Percentiles rank a stretch among this genome's conserved stretches.
These are phyloP conservation scores for Starmerella scarabaei DNA, from an alignment of 805 yeast genomes.

Conservation along the genomic window DNA sequence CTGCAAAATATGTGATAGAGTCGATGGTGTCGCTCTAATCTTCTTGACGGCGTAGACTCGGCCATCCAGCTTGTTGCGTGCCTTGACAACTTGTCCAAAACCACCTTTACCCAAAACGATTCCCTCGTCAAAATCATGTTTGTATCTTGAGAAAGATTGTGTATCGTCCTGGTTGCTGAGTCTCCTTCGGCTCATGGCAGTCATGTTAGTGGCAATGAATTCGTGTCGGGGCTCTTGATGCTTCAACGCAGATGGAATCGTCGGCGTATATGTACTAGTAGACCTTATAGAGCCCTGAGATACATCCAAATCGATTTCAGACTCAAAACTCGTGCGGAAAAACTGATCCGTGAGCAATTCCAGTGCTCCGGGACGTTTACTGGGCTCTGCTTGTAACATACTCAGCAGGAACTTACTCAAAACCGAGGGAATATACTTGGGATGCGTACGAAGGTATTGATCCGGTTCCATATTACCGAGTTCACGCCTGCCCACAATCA, in stretches of 20 bases:
- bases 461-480: conserved; percentile 41
- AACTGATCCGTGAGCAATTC: conserved; percentile 78
- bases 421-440: conserved; percentile 37
- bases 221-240: too few species aligned
- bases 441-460: conserved; percentile 40
- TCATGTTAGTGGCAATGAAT: neutral
- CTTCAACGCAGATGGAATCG: neutral
- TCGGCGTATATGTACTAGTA: neutral
- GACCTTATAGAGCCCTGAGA: neutral
- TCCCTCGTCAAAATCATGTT: conserved; percentile 88
- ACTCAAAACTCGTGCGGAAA: conserved; percentile 41
- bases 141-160: conserved; percentile 51
- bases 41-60: conserved; percentile 90
- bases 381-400: conserved; percentile 44
- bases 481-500: conserved; percentile 45
- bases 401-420: conserved; percentile 52
- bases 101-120: conserved; percentile 89
- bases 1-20: conserved; percentile 61
- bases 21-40: conserved; percentile 44
- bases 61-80: conserved; percentile 85
- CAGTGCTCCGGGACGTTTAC: conserved; percentile 65
- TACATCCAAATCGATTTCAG: neutral
- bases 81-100: conserved; percentile 97
- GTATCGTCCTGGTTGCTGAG: conserved; percentile 12
- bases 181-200: conserved; percentile 1